A percentile compares a stretch with the other conserved stretches of the same genome.
These are phyloP conservation scores for Clonostachys sp. DNA, from an alignment of 2,329 filamentous ascomycete genomes.

Conservation along the genomic window DNA sequence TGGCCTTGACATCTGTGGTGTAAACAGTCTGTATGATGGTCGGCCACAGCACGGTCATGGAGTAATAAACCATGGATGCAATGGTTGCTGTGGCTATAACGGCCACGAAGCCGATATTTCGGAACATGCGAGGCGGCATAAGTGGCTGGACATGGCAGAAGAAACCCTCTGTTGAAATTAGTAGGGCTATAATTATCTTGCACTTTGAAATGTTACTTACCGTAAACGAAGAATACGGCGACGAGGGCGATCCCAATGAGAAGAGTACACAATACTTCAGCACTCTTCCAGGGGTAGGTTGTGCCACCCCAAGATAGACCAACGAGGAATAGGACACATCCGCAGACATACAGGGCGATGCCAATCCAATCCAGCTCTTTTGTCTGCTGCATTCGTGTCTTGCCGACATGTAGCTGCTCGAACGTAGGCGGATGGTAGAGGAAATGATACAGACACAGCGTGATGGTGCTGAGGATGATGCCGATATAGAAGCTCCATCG, in stretches of 20 bases:
- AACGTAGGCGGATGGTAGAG: slow-evolving; percentile 43
- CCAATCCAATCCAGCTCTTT: slow-evolving; percentile 40
- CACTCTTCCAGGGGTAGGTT: slow-evolving; percentile 34
- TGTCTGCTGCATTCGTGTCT: slow-evolving; percentile 27
- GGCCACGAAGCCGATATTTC: slow-evolving; percentile 29
- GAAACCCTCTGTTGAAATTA: slow-evolving; percentile 20
- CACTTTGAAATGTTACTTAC: slow-evolving; percentile 6
- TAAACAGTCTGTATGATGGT: slow-evolving; percentile 34
- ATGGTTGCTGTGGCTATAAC: slow-evolving; percentile 30
- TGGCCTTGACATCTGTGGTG: slow-evolving; percentile 24
- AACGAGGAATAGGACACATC: slow-evolving; percentile 34
- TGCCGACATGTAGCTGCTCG: slow-evolving; percentile 32
- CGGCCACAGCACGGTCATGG: slow-evolving; percentile 37
- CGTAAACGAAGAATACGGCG: slow-evolving; percentile 27
- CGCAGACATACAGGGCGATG: slow-evolving; percentile 32
- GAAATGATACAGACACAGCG: slow-evolving; percentile 31
- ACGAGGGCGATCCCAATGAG: slow-evolving; percentile 29
- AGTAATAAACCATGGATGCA: slow-evolving; percentile 39
- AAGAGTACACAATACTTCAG: slow-evolving; percentile 25
- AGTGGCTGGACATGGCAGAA: slow-evolving; percentile 28
- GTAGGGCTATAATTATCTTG: neutral
- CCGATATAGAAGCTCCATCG: slow-evolving; percentile 45
- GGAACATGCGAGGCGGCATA: slow-evolving; percentile 36
- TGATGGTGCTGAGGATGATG: slow-evolving; percentile 33
- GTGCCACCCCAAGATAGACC: slow-evolving; percentile 36